Evolutionary conservation across 129 eudicot genomes (phyloP).

Genomic region (Pseudognaphalium luteoalbum): DNA sequence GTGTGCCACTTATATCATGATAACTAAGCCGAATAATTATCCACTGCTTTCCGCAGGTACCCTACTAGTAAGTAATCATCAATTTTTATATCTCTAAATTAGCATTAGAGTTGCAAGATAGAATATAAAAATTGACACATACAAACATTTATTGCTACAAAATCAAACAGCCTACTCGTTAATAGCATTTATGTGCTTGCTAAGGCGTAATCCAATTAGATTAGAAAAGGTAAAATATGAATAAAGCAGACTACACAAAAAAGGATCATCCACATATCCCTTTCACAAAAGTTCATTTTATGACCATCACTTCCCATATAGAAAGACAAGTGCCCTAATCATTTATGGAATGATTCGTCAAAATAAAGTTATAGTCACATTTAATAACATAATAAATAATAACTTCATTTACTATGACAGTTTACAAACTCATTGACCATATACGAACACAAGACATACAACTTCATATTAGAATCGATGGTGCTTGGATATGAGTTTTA

Average conservation of each 20-base stretch:
- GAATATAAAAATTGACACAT: background rate
- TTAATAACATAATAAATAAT: background rate
- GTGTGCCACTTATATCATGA: background rate
- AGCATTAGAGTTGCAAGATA: background rate
- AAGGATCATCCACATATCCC: background rate
- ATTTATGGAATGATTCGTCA: conserved; percentile 1
- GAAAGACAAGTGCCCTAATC: background rate
- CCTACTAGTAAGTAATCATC: background rate
- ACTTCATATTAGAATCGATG: background rate
- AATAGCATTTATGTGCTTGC: background rate
- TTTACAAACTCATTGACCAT: conserved; percentile 22
- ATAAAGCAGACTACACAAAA: background rate
- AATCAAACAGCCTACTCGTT: background rate
- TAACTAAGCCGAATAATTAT: background rate
- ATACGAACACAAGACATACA: conserved; percentile 5
- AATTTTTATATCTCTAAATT: background rate
- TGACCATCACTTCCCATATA: conserved; percentile 4
- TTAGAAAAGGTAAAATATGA: background rate
- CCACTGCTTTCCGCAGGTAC: too few species aligned
- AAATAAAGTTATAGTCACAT: background rate
- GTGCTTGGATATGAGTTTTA: background rate
- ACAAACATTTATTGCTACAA: background rate
- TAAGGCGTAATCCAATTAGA: conserved; percentile 6
- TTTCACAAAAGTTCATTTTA: background rate
- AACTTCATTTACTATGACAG: conserved; percentile 8